Evolutionary conservation across 345 rosid species (phyloP), one percentile per base, ranked within the genome.

Genomic region (Corchorus olitorius): DNA sequence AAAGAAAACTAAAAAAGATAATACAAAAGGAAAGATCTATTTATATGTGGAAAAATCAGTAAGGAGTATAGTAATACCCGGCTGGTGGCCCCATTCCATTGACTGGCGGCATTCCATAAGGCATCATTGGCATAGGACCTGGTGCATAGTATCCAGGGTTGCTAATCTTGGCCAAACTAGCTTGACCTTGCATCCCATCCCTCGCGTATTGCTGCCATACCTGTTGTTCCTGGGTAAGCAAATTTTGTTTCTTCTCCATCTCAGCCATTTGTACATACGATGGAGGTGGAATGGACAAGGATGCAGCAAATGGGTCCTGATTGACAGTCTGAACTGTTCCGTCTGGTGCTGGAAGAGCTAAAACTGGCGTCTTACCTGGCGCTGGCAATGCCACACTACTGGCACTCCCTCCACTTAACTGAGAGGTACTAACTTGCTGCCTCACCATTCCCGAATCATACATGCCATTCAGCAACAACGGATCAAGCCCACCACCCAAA

Each of bases 401-500:
- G 58, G 94, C 91, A 59, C 97, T 93, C 19, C 91, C 96, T 61
- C 91, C 94, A 0, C 84, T 84, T 80, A 86, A 73, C 74, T 86
- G 90, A 0, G 89, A 27, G 62, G 86, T 84, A 76, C 86, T 82
- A 37, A 85, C 84, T 12, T 88, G 92, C 65, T 93, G 94, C 80
- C 88, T 86, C 74, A 89, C 93, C 17, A 75, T 83, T 81, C 97
- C 99, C 75, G 90, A 97, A 77, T 96, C 97, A 72, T 96, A 96
- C 94, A 93, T 93, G 27, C 97, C 97, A 52, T 86, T 94, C 65
- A 96, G 87, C 83, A 96, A 75, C 83, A 92, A 63, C 7, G 94
- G 91, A 77, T 96, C 95, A 54, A 96, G 78, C 39, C 99, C 98
- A 43, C 99, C 99, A 2, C 95, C 99, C 87, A 92, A 78, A 10